phyloP scores from a whole-genome alignment of 2,329 filamentous ascomycete genomes.

The Pyrenochaeta sp. region DNA sequence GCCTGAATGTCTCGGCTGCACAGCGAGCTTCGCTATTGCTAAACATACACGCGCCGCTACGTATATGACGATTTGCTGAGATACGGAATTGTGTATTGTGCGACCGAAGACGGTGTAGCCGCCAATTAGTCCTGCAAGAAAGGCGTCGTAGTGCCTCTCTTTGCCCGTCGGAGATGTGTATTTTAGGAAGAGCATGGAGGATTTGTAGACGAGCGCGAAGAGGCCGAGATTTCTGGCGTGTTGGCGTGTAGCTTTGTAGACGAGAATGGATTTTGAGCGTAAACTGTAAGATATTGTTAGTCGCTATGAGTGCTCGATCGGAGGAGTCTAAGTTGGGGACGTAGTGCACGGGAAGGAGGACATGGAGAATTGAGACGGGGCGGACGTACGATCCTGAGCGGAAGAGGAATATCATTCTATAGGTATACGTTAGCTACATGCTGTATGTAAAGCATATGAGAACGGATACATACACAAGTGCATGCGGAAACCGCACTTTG shows the following conservation, averaged over 20 bases:
- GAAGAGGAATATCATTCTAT: conserved; percentile 94
- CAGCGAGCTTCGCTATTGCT: conserved; percentile 81
- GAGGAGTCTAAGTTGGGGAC: background rate
- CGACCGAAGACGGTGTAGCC: conserved; percentile 94
- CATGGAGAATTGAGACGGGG: background rate
- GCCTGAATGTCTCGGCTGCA: conserved; percentile 65
- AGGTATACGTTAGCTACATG: conserved; percentile 5
- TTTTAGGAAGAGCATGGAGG: conserved; percentile 77
- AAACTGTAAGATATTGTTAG: conserved; percentile 56
- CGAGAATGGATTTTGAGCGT: conserved; percentile 77
- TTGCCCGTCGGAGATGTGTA: conserved; percentile 60
- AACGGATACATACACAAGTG: conserved; percentile 72
- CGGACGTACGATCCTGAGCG: conserved; percentile 81
- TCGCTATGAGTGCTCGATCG: background rate
- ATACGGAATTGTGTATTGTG: conserved; percentile 78
- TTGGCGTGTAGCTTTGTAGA: conserved; percentile 85
- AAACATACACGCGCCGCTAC: conserved; percentile 92
- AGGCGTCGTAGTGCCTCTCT: conserved; percentile 79
- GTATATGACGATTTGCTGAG: conserved; percentile 98
- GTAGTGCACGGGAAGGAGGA: background rate
- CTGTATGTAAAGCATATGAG: background rate
- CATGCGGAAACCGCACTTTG: conserved; percentile 98
- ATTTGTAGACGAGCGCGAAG: conserved; percentile 92
- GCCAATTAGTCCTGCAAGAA: conserved; percentile 85
- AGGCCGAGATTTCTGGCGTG: conserved; percentile 92